A percentile compares a stretch with the other conserved stretches of the same genome.
phyloP scores from a whole-genome alignment of 352 stramenopile species.

The Globisporangium carolinianum region DNA sequence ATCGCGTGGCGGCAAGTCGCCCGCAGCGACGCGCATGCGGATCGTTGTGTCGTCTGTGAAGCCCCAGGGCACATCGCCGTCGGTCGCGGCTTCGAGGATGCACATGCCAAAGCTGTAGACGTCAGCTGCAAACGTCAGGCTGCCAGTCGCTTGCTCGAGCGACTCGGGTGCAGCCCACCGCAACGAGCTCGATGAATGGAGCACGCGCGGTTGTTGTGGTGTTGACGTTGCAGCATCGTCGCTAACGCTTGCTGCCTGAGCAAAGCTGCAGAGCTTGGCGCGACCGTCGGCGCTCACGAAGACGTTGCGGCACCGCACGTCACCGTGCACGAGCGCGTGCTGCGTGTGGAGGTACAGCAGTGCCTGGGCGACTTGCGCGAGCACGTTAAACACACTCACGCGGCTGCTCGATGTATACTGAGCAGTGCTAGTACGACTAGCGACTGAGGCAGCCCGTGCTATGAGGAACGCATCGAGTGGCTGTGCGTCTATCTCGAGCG shows the following conservation, averaged over 20 bases:
- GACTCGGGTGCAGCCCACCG: slow-evolving; percentile 52
- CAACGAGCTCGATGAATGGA: slow-evolving; percentile 14
- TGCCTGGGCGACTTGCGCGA: slow-evolving; percentile 39
- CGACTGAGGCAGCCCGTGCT: too few species aligned
- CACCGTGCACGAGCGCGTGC: slow-evolving; percentile 31
- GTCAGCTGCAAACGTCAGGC: slow-evolving; percentile 18
- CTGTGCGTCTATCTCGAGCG: slow-evolving; percentile 20
- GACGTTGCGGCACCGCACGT: slow-evolving; percentile 53
- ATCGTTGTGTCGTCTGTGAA: slow-evolving; percentile 40
- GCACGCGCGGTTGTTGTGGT: background rate
- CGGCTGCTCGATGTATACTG: slow-evolving; percentile 4
- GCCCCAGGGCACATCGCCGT: slow-evolving; percentile 55
- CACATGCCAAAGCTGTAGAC: slow-evolving; percentile 69
- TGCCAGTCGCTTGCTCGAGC: slow-evolving; percentile 12
- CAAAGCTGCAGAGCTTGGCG: slow-evolving; percentile 40
- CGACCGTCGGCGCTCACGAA: slow-evolving; percentile 50
- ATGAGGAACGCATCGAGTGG: slow-evolving; percentile 47
- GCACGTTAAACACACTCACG: slow-evolving; percentile 24
- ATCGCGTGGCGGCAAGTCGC: slow-evolving; percentile 32
- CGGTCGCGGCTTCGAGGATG: slow-evolving; percentile 39
- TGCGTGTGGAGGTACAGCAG: slow-evolving; percentile 51
- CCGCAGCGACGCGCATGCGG: slow-evolving; percentile 27
- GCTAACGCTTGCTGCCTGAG: background rate
- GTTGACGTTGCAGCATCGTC: background rate
- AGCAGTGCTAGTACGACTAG: too few species aligned